Evolutionary conservation across 2,329 filamentous ascomycete species (phyloP).

Genomic region (Ilyonectria mors-panacis): DNA sequence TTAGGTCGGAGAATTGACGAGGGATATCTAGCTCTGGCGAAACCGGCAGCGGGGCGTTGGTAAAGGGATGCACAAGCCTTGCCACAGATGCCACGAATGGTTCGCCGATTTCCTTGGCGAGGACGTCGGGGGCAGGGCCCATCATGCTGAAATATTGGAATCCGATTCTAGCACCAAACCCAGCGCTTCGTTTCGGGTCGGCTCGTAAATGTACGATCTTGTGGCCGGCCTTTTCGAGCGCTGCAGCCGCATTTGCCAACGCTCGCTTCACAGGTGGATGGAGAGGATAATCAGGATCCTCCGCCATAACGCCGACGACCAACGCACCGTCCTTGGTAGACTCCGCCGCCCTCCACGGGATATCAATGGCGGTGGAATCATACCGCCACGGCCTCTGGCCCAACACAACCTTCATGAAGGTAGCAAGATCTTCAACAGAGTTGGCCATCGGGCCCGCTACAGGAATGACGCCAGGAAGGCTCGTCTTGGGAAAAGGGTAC

Average conservation of each 20-base stretch:
- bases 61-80: slow-evolving; percentile 36
- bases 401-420: slow-evolving; percentile 57
- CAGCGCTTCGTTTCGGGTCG: slow-evolving; percentile 35
- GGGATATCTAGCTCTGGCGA: slow-evolving; percentile 19
- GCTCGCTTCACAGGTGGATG: slow-evolving; percentile 66
- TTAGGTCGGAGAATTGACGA: slow-evolving; percentile 16
- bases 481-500: slow-evolving; percentile 35
- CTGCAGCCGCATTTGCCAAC: slow-evolving; percentile 56
- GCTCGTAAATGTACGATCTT: slow-evolving; percentile 54
- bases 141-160: slow-evolving; percentile 40
- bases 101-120: slow-evolving; percentile 36
- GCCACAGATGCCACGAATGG: slow-evolving; percentile 40
- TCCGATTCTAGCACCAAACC: slow-evolving; percentile 34
- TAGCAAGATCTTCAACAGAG: slow-evolving; percentile 49
- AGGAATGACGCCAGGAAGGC: slow-evolving; percentile 51
- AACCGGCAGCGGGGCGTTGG: slow-evolving; percentile 30
- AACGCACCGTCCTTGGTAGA: slow-evolving; percentile 46
- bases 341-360: slow-evolving; percentile 61
- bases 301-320: slow-evolving; percentile 63
- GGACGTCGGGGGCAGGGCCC: slow-evolving; percentile 29
- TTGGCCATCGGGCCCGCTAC: slow-evolving; percentile 61
- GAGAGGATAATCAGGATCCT: slow-evolving; percentile 63
- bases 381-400: slow-evolving; percentile 59
- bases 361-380: slow-evolving; percentile 58
- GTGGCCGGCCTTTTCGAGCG: slow-evolving; percentile 61